These are phyloP conservation scores for Gamsiella multidivaricata DNA, from an alignment of 192 early-diverging fungal genomes.

Conservation along the genomic window DNA sequence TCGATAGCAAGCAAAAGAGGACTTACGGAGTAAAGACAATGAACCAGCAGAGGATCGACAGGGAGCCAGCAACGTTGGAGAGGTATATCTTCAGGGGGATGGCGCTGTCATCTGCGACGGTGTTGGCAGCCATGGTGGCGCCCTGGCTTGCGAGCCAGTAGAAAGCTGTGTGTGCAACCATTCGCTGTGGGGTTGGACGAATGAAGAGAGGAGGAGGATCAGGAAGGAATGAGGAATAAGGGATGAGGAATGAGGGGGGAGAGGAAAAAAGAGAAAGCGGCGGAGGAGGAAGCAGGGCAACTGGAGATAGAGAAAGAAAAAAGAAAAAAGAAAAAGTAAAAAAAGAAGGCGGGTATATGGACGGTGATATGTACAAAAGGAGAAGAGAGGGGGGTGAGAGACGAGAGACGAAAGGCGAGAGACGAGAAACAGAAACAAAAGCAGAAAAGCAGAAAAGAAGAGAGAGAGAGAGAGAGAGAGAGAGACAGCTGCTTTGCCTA, in stretches of 20 bases:
- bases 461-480: too few species aligned
- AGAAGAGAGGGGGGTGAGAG: too few species aligned
- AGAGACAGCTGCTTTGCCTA: too few species aligned
- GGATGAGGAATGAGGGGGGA: background rate
- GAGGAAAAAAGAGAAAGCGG: background rate
- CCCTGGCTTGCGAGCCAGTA: constrained; percentile 52
- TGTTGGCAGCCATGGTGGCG: constrained; percentile 6
- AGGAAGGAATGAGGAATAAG: background rate
- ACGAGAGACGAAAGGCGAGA: too few species aligned
- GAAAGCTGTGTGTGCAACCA: constrained; percentile 40
- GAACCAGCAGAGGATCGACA: constrained; percentile 82
- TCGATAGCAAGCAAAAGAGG: background rate
- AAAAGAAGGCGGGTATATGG: background rate
- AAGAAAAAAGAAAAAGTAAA: constrained; percentile 15
- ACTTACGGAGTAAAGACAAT: constrained; percentile 85
- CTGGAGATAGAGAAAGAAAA: background rate
- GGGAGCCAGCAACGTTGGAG: constrained; percentile 70
- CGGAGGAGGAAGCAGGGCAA: background rate
- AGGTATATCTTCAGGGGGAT: constrained; percentile 44
- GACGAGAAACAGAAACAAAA: too few species aligned
- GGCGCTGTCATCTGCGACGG: constrained; percentile 2
- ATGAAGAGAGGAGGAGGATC: background rate
- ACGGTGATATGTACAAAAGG: too few species aligned
- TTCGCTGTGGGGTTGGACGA: background rate
- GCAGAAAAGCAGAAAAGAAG: too few species aligned